These are phyloP conservation scores for Gymnopus androsaceus DNA, from an alignment of 1,284 basidiomycete species.

Conservation along the genomic window DNA sequence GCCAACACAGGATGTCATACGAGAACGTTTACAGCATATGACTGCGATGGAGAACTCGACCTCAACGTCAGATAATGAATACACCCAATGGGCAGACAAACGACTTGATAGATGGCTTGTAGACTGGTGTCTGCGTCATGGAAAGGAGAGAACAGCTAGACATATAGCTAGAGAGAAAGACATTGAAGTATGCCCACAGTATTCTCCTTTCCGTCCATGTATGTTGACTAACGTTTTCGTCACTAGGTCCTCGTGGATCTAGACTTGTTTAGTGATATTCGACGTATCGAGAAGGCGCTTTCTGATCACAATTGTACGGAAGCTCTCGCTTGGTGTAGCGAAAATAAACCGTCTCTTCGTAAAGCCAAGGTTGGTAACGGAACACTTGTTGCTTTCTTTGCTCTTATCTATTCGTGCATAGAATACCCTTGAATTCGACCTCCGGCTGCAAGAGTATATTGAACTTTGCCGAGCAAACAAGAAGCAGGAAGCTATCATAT, in stretches of 20 bases:
- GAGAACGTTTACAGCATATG: conserved; percentile 73
- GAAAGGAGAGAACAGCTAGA: conserved; percentile 69
- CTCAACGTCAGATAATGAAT: conserved; percentile 55
- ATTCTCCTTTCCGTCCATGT: conserved; percentile 10
- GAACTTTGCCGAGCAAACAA: conserved; percentile 80
- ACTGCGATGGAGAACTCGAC: conserved; percentile 59
- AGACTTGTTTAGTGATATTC: conserved; percentile 88
- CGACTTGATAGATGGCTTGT: conserved; percentile 89
- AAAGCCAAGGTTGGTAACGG: conserved; percentile 78
- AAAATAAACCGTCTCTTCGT: conserved; percentile 90
- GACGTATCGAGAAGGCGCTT: conserved; percentile 82
- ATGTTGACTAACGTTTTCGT: conserved; percentile 3
- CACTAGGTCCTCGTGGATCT: conserved; percentile 88
- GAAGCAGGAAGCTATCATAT: conserved; percentile 78
- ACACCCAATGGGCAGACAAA: conserved; percentile 75
- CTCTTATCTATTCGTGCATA: conserved; percentile 35
- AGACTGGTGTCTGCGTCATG: conserved; percentile 85
- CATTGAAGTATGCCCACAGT: conserved; percentile 59
- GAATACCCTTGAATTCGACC: conserved; percentile 94
- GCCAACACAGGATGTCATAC: conserved; percentile 71
- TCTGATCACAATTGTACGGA: conserved; percentile 77
- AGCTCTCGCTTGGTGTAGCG: conserved; percentile 93
- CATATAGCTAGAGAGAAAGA: conserved; percentile 68
- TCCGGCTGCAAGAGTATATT: conserved; percentile 95
- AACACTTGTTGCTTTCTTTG: conserved; percentile 1